These are phyloP conservation scores for Berberis thunbergii DNA, from an alignment of 164 flowering plant genomes.

Conservation along the genomic window DNA sequence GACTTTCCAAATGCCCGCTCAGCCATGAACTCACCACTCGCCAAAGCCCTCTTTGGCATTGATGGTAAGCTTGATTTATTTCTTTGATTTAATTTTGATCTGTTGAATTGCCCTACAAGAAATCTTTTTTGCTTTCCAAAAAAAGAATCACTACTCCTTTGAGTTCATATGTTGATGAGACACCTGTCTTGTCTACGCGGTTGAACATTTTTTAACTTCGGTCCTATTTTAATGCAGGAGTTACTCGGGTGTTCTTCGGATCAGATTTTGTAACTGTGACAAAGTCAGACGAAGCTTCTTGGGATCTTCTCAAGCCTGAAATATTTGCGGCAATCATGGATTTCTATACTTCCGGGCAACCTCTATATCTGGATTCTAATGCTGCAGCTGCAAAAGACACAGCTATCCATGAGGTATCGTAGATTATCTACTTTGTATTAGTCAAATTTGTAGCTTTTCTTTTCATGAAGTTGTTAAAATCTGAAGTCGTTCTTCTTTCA, in stretches of 20 bases:
- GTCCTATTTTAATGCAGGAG: conserved; percentile 32
- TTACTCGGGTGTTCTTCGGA: conserved; percentile 83
- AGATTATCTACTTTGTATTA: background rate
- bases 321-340: conserved; percentile 96
- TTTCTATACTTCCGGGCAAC: conserved; percentile 79
- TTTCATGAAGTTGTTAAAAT: too few relatives aligned
- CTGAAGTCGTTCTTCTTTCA: too few relatives aligned
- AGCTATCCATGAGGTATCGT: conserved; percentile 64
- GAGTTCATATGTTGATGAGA: background rate
- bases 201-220: background rate
- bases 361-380: conserved; percentile 64
- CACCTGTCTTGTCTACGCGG: too few relatives aligned
- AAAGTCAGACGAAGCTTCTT: conserved; percentile 72
- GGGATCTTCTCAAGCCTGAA: conserved; percentile 91
- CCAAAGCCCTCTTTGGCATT: conserved; percentile 64
- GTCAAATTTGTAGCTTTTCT: background rate
- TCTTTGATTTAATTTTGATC: background rate
- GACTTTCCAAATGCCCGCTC: conserved; percentile 93
- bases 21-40: conserved; percentile 84
- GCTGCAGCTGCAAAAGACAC: conserved; percentile 74
- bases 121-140: background rate
- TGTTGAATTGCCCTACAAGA: background rate
- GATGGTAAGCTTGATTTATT: conserved; percentile 48
- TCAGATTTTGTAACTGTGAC: conserved; percentile 90
- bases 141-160: background rate